Conservation (phyloP, 1,284 basidiomycete species). For the Retiboletus fuscus region DNA sequence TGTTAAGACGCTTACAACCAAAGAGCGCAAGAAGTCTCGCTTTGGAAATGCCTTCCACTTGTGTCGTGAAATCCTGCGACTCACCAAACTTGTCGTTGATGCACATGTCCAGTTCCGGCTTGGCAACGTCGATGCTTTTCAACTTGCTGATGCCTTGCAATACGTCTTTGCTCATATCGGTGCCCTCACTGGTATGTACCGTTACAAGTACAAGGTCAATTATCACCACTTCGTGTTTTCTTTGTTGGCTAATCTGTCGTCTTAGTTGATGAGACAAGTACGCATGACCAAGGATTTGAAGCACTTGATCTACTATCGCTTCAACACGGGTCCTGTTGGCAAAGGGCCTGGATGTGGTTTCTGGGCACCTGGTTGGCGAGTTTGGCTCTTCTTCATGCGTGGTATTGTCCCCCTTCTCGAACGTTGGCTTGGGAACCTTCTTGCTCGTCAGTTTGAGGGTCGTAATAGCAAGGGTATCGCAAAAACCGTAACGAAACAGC, state of each 20-base stretch:
- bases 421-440: constrained; percentile 96
- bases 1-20: constrained; percentile 98
- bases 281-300: constrained; percentile 99
- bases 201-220: constrained; percentile 96
- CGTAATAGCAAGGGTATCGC: constrained; percentile 96
- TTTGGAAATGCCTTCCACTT: constrained; percentile 99
- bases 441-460: constrained; percentile 98
- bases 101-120: constrained; percentile 98
- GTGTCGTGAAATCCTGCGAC: constrained; percentile 95
- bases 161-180: constrained; percentile 99
- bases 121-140: constrained; percentile 99
- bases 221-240: neutral
- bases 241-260: constrained; percentile 21
- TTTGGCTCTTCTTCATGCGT: constrained; percentile 99
- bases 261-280: constrained; percentile 96
- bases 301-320: constrained; percentile 96
- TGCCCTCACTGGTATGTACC: constrained; percentile 98
- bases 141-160: constrained; percentile 97
- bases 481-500: constrained; percentile 98
- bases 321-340: constrained; percentile 99
- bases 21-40: constrained; percentile 99
- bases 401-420: constrained; percentile 98
- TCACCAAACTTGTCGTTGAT: constrained; percentile 98
- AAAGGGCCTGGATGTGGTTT: constrained; percentile 99
- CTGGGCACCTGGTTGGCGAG: constrained; percentile 99